Conservation (phyloP, 1,284 basidiomycete species). For the Anthracocystis panici-leucophaei region DNA sequence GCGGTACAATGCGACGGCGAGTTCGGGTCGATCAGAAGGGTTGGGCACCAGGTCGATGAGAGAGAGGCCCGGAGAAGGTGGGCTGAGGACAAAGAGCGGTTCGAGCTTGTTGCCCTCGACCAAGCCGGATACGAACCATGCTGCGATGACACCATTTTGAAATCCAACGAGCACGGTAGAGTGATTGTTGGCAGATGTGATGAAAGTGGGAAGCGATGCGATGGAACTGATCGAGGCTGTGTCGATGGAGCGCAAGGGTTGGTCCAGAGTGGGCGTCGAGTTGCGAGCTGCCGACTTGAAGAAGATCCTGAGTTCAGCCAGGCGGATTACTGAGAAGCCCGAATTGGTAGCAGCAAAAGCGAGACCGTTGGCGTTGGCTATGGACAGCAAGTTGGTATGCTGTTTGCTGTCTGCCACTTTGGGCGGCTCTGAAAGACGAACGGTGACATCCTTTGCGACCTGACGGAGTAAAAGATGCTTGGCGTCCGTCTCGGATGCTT, state of each 20-base stretch:
- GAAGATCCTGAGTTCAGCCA: slow-evolving; percentile 56
- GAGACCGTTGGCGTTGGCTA: slow-evolving; percentile 69
- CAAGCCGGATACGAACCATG: slow-evolving; percentile 44
- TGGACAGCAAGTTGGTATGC: slow-evolving; percentile 68
- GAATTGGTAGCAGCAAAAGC: slow-evolving; percentile 70
- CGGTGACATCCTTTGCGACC: slow-evolving; percentile 60
- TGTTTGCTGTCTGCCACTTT: slow-evolving; percentile 39
- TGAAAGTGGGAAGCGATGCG: slow-evolving; percentile 44
- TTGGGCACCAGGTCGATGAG: slow-evolving; percentile 70
- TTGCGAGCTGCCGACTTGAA: slow-evolving; percentile 49
- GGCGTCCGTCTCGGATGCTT: slow-evolving; percentile 71
- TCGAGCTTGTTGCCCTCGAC: slow-evolving; percentile 34
- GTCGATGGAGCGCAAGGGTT: slow-evolving; percentile 31
- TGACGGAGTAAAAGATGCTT: slow-evolving; percentile 59
- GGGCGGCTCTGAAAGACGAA: slow-evolving; percentile 64
- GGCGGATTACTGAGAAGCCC: slow-evolving; percentile 65
- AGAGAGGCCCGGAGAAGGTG: slow-evolving; percentile 37
- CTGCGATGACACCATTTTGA: slow-evolving; percentile 53
- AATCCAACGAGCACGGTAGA: slow-evolving; percentile 44
- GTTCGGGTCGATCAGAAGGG: slow-evolving; percentile 70
- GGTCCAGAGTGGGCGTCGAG: slow-evolving; percentile 30
- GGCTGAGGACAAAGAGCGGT: slow-evolving; percentile 42
- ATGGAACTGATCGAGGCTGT: slow-evolving; percentile 26
- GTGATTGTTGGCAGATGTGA: slow-evolving; percentile 47
- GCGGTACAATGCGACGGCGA: slow-evolving; percentile 69